Percentiles rank a stretch among this genome's conserved stretches.
These are phyloP conservation scores for Begonia loranthoides DNA, from an alignment of 306 rosid genomes.

Conservation along the genomic window DNA sequence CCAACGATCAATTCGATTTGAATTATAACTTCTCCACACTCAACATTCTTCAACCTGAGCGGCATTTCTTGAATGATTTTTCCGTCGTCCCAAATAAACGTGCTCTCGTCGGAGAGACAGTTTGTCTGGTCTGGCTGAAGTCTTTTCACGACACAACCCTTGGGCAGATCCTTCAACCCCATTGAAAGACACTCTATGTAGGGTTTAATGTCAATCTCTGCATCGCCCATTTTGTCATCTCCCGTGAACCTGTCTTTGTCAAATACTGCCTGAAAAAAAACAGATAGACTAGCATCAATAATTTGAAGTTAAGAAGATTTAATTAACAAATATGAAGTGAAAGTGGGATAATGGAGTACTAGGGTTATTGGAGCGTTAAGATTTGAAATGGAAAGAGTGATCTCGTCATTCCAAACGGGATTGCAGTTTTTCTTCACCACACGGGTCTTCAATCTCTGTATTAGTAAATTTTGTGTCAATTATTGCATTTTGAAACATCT, in stretches of 20 bases:
- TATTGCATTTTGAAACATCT: not conserved
- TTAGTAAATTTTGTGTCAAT: not conserved
- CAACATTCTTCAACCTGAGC: constrained; percentile 58
- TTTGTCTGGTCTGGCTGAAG: constrained; percentile 38
- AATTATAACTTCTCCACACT: constrained; percentile 46
- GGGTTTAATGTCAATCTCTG: constrained; percentile 60
- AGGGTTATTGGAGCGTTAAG: constrained; percentile 33
- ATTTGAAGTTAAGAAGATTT: not conserved
- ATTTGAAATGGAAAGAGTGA: constrained; percentile 49
- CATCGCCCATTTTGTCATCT: constrained; percentile 86
- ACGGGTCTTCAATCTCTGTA: constrained; percentile 52
- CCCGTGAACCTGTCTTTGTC: constrained; percentile 54
- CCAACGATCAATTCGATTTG: constrained; percentile 56
- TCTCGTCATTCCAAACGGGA: constrained; percentile 78
- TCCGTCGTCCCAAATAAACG: constrained; percentile 46
- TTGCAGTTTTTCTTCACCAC: constrained; percentile 41
- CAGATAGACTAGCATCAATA: not conserved
- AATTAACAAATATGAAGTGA: not conserved
- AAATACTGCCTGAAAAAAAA: constrained; percentile 32
- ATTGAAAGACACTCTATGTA: constrained; percentile 30
- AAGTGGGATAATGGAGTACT: constrained; percentile 19
- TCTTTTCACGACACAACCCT: constrained; percentile 51
- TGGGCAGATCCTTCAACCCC: constrained; percentile 37
- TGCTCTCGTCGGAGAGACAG: constrained; percentile 53
- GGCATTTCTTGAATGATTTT: constrained; percentile 51